Base-by-base conservation (phyloP, 2,329 filamentous ascomycete genomes). In the Elsinoe batatas region DNA sequence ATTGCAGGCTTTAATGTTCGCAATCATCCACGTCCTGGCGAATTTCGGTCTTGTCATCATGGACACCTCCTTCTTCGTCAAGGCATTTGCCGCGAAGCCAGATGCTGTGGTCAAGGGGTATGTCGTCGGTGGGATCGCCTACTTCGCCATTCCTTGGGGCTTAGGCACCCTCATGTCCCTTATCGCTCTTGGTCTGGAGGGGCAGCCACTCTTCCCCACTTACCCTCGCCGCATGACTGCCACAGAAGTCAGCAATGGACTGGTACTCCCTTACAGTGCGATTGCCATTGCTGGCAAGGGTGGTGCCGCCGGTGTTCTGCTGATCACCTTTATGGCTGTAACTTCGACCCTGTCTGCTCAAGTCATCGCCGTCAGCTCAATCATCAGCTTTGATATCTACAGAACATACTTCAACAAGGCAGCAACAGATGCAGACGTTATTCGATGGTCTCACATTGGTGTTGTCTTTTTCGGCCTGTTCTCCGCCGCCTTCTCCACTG, bases 51-150 rank as follows among this genome's bases (percentile, higher is more conserved):
- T 76, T 0, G 76, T 78, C 0, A 66, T 76, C 4, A 77, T 78
- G 74, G 73, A 78, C 59, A 78, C 75, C 3, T 75, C 71, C 1
- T 79, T 78, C 63, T 79, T 74, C 74, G 75, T 77, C 56, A 78
- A 79, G 64, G 73, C 71, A 0, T 78, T 78, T 58, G 74, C 74
- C 1, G 70, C 73, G 1, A 73, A 76, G 56, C 72, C 76, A 0
- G 66, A 70, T 11, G 69, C 75, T 1, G 76, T 74, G 0, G 75
- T 78, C 0, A 73, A 73, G 1, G 74, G 71, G 0, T 77, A 77
- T 57, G 72, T 73, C 22, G 68, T 77, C 3, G 74, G 70, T 1
- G 72, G 71, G 0, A 43, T 76, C 3, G 71, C 71, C 11, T 72
- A 75, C 30, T 72, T 77, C 51, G 73, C 70, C 2, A 71, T 78